Base-by-base conservation (phyloP, 129 eudicot genomes). In the Mikania micrantha region DNA sequence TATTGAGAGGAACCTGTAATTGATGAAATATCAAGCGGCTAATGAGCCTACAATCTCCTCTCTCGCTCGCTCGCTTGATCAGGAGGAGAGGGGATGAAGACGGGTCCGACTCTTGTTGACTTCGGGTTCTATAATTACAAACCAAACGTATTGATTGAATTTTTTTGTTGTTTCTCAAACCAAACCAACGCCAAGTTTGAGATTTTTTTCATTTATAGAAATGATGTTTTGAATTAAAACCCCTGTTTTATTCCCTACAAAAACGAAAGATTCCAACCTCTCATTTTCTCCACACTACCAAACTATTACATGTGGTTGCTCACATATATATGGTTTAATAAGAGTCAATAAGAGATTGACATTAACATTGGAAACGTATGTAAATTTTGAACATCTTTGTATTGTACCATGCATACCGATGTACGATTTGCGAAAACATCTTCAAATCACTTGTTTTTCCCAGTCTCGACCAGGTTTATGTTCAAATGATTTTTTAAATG, bases 1-100 rank as follows among this genome's bases (percentile, higher is more conserved):
- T 47, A 48, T 54, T 42, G 54, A 41, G 36, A 54, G 44, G 54
- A 29, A 66, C 67, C 73, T 74, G 68, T 10, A 66, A 74, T 58
- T 21, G 61, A 22, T 66, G 62, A 66, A 74, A 66, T 29, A 66
- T 44, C 11, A 74, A 58, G 60, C 66, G 44, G 44, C 53, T 57
- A 34, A 73, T 64, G 72, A 64, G 45, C 19, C 40, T 24, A 45
- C 75, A 27, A 59, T 60, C 75, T 69, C 74, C 67, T 73, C 73
- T 54, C 73, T 63, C 56, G 40, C 78, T 42, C 61, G 4, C 78
- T 54, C 36, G 36, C 36, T n/a, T n/a, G 3, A 32, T 32, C 36
- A 47, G 39, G 75, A 76, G 75, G 80, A 76, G 80, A 68, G 69
- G 79, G 64, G 68, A 66, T 61, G 68, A 58, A 21, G 73, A 48